Evolutionary conservation across 2,329 filamentous ascomycete genomes (phyloP), one percentile per base, ranked within the genome.

Genomic region (Colletotrichum tamarilloi): DNA sequence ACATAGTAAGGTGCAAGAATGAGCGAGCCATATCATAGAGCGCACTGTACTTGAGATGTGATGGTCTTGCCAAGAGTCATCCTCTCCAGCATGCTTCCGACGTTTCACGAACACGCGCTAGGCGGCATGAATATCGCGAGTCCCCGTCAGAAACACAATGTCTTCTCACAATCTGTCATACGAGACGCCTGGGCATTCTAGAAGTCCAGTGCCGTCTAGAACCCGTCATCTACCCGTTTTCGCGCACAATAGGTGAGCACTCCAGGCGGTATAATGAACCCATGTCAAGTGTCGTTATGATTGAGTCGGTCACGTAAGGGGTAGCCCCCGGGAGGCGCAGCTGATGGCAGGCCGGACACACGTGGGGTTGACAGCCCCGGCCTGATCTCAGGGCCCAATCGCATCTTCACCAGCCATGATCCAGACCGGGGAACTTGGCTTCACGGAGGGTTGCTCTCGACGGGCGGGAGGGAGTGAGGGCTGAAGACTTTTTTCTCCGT

Each of bases 381-480:
- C 55, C 32, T 19, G 49, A 52, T 66, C 60, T 56, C 60, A 56
- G 49, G 67, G 56, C n/a, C 71, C 71, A 73, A 66, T 73, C 71
- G 71, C 56, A 62, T 73, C 56, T 62, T 35, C 24, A 19, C 22
- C 26, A 22, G 26, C 46, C n/a, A 16, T 38, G 30, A 22, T 67
- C 22, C 12, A 26, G 26, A 22, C 28, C 42, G 22, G 46, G n/a
- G 32, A 4, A 35, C 52, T 32, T 70, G 67, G 60, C 67, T 14
- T 32, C 53, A 22, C 19, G 42, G 19, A 49, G 19, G 42, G 35
- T 67, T 49, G 32, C 55, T 67, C 32, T 55, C 30, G 56, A 67
- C 42, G 22, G 52, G 7, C 53, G 28, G 32, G 35, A 60, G 32
- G 19, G 24, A 19, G 42, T n/a, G 30, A 26, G 42, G 16, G 30